phyloP scores from a whole-genome alignment of 1,284 basidiomycete genomes.

The Garcileccinum viscosum region DNA sequence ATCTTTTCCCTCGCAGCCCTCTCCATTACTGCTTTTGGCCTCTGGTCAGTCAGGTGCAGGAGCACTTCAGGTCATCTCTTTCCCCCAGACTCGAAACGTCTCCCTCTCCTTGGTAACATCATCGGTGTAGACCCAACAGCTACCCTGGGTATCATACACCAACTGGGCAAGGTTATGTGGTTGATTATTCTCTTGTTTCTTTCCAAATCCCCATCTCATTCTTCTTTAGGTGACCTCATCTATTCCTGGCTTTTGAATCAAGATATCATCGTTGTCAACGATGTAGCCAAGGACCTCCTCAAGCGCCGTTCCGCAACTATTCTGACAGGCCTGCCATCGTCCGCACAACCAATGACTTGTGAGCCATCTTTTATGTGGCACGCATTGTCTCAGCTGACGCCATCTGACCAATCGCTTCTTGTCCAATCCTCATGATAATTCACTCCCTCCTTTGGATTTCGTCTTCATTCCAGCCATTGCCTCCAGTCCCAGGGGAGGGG shows the following conservation, averaged over 20 bases:
- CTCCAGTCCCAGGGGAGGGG: background rate
- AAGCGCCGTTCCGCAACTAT: conserved; percentile 37
- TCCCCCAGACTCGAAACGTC: conserved; percentile 34
- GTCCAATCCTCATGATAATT: background rate
- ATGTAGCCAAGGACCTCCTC: conserved; percentile 36
- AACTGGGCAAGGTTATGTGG: conserved; percentile 33
- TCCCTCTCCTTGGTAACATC: conserved; percentile 37
- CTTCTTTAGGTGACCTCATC: conserved; percentile 29
- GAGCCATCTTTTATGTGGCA: background rate
- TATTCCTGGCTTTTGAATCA: conserved; percentile 38
- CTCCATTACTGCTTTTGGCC: conserved; percentile 9
- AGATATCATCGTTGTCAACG: conserved; percentile 36
- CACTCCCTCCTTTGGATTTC: background rate
- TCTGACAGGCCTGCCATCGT: conserved; percentile 36
- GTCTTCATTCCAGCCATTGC: background rate
- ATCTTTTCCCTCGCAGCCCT: conserved; percentile 18
- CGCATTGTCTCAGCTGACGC: background rate
- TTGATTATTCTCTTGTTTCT: background rate
- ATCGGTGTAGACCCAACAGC: conserved; percentile 23
- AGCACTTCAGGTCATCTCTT: conserved; percentile 15
- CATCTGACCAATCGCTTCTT: background rate
- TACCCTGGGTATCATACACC: conserved; percentile 39
- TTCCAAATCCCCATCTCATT: background rate
- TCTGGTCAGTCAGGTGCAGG: conserved; percentile 19
- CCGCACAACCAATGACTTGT: conserved; percentile 39